These are phyloP conservation scores for Metarhizium guizhouense DNA, from an alignment of 2,329 filamentous ascomycete species.

Conservation along the genomic window DNA sequence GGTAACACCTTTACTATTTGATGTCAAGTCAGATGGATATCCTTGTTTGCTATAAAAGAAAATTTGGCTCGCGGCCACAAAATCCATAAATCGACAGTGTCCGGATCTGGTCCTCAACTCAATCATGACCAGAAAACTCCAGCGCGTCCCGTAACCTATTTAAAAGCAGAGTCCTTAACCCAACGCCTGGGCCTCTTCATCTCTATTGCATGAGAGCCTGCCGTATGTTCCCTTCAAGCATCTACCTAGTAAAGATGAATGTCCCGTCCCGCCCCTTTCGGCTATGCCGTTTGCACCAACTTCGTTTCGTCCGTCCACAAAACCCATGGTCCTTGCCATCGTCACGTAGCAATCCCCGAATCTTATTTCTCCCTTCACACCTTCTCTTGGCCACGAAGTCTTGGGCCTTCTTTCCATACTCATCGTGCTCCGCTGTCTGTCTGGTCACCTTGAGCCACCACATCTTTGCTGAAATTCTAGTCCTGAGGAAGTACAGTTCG, in stretches of 20 bases:
- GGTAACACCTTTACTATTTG: neutral
- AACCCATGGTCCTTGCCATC: neutral
- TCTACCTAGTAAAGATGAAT: neutral
- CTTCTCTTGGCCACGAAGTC: constrained; percentile 23
- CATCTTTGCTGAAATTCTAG: constrained; percentile 47
- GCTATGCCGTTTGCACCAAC: neutral
- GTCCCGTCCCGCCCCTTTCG: neutral
- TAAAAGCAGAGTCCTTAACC: neutral
- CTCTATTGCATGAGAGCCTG: neutral
- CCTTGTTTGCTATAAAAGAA: constrained; percentile 2
- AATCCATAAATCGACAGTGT: neutral
- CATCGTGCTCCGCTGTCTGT: constrained; percentile 34
- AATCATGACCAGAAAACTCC: constrained; percentile 5
- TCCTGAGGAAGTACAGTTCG: constrained; percentile 37
- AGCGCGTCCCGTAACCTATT: neutral
- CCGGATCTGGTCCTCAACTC: neutral
- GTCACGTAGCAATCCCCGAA: neutral
- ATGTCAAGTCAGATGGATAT: neutral
- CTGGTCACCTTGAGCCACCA: constrained; percentile 48
- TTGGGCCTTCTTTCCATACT: constrained; percentile 39
- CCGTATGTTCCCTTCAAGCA: neutral
- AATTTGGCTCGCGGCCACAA: neutral
- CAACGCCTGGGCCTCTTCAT: neutral
- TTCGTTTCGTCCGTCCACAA: neutral
- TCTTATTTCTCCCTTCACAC: neutral